Base-by-base conservation (phyloP, 352 stramenopile genomes). In the Paralagenidium karlingii region DNA sequence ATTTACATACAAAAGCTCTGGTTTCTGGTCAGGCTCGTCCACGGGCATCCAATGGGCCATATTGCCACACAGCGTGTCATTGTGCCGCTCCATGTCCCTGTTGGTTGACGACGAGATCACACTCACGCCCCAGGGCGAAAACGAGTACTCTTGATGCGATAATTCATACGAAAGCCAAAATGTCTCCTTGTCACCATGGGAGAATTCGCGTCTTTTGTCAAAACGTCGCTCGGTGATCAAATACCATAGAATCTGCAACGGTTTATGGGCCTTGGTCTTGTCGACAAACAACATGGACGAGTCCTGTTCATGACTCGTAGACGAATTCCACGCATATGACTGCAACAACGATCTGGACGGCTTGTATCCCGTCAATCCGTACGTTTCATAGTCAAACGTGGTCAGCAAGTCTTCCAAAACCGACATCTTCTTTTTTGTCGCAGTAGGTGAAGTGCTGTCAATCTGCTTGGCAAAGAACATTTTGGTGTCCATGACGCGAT, bases 111-210 rank as follows among this genome's bases (percentile, higher is more conserved):
- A 67, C 19, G 63, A 49, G 3, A 67, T 30, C 25, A 63, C 21
- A 39, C 49, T 61, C 5, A 63, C 30, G 2, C 58, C 61, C 51
- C 54, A 73, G 0, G 63, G 63, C 12, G 63, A 77, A 34, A 77
- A 77, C 36, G 60, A 70, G 36, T 77, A 77, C 11, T 60, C 44
- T 27, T 59, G 46, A 10, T 73, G 60, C 7, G 57, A 58, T n/a
- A 77, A 19, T 37, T 77, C 63, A 22, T 58, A 77, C 4, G 63
- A 47, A 3, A 77, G 55, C 63, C 63, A 77, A 48, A 74, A 71
- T 2, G 55, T 9, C 22, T 71, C 60, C 27, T 71, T 71, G 34
- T 71, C 60, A n/a, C 60, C 60, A 47, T 55, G 82, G 12, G 66
- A 86, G 33, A 77, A 82, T 39, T 66, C 46, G 55, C 63, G 63